Evolutionary conservation across 1,284 basidiomycete genomes (phyloP), one percentile per base, ranked within the genome.

Genomic region (Sanghuangporus weigelae): DNA sequence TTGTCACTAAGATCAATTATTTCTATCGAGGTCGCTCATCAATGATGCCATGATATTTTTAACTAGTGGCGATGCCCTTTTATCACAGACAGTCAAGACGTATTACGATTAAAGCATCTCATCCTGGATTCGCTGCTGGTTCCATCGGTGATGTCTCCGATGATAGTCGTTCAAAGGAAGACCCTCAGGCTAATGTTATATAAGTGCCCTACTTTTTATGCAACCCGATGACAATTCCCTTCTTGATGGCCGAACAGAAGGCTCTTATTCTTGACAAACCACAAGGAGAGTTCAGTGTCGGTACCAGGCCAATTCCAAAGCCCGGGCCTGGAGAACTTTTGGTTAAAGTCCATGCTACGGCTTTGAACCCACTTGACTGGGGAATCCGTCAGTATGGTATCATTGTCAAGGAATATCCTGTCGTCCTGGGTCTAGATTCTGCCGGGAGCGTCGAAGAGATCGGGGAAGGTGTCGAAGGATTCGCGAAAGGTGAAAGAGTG

Each of bases 401-500:
- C 49, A 71, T 75, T 62, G 66, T 75, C 21, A 70, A 73, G 42
- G 71, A 70, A 36, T 78, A 74, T 59, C 79, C 84, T 10, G 74
- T 77, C 7, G 72, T 83, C 7, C 71, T 84, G 8, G 88, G 88
- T 6, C 77, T 73, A 19, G 88, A 90, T 68, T 80, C 79, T 55
- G 79, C 81, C 31, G 87, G 88, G 11, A 74, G 79, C 2, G 80
- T 89, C 21, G 79, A 79, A 23, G 75, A 77, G 55, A 71, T 87
- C 44, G 86, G 85, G 5, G 75, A 76, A 55, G 81, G 77, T 0
- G 84, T 87, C 12, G 74, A 75, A 2, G 72, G 74, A 42, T 77
- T 86, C 69, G 72, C 75, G 53, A 77, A 80, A 42, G 86, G 86
- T 3, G 85, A 89, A 69, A 77, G 79, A 70, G 81, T 89, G 83